These are phyloP conservation scores for Durio zibethinus DNA, from an alignment of 345 rosid genomes.

Conservation along the genomic window DNA sequence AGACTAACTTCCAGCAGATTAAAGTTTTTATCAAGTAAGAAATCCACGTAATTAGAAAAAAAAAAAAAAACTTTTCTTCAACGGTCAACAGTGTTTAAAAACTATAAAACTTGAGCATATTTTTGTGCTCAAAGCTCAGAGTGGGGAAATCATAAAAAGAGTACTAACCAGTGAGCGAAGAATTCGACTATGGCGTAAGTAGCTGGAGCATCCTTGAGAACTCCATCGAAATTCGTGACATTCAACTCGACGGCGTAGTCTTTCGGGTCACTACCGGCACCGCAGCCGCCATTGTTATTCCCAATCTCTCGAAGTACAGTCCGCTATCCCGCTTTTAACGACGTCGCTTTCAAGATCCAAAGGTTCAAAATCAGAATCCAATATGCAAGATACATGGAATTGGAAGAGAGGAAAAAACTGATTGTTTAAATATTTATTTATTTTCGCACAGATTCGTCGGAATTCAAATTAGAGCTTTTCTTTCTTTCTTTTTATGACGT, in stretches of 20 bases:
- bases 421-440: neutral
- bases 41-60: neutral
- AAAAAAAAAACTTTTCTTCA: neutral
- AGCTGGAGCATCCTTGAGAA: constrained; percentile 68
- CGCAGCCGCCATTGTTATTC: constrained; percentile 13
- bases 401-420: neutral
- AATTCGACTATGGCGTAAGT: constrained; percentile 77
- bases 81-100: neutral
- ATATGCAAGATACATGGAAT: constrained; percentile 46
- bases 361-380: constrained; percentile 36
- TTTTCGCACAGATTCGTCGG: neutral
- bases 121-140: neutral
- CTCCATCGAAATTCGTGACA: constrained; percentile 56
- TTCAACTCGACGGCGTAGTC: constrained; percentile 79
- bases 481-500: no score
- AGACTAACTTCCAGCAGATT: neutral
- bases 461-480: neutral
- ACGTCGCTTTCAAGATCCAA: constrained; percentile 32
- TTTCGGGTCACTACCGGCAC: constrained; percentile 19
- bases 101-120: neutral
- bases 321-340: constrained; percentile 58
- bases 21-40: neutral
- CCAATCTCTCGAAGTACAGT: constrained; percentile 52
- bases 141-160: neutral
- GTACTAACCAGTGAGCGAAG: constrained; percentile 79